phyloP scores from a whole-genome alignment of 176 grass and related monocot species.

The Alopecurus myosuroides region DNA sequence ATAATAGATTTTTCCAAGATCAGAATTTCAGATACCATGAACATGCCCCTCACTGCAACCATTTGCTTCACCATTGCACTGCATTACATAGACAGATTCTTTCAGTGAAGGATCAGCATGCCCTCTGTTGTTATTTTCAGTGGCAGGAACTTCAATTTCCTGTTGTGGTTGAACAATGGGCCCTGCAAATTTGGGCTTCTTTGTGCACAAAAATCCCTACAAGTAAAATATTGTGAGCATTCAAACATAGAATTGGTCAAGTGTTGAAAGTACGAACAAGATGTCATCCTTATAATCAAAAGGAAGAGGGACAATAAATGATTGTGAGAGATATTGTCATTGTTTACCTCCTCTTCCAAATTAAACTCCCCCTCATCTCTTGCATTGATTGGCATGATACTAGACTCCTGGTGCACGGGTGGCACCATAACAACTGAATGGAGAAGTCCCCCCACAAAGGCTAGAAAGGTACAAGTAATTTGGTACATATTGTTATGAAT shows the following conservation, averaged over 20 bases:
- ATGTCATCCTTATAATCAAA: not conserved
- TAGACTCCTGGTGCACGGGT: not conserved
- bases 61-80: slow-evolving; percentile 7
- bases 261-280: not conserved
- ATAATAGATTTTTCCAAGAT: not conserved
- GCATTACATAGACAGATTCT: slow-evolving; percentile 7
- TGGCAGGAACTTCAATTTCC: not conserved
- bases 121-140: not conserved
- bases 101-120: not conserved
- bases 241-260: not conserved
- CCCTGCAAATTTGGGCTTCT: slow-evolving; percentile 12
- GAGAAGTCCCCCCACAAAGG: not conserved
- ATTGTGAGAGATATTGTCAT: not conserved
- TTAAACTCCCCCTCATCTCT: not conserved
- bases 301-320: not conserved
- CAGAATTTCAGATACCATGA: not conserved
- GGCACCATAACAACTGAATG: not conserved
- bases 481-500: not conserved
- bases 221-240: not conserved
- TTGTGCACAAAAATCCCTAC: slow-evolving; percentile 14
- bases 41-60: not conserved
- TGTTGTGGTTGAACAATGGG: not conserved
- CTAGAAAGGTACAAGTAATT: not conserved
- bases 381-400: not conserved
- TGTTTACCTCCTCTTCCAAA: slow-evolving; percentile 12